Evolutionary conservation across 768 basidiomycete genomes (phyloP), one percentile per base, ranked within the genome.

Genomic region (Naganishia vishniacii): DNA sequence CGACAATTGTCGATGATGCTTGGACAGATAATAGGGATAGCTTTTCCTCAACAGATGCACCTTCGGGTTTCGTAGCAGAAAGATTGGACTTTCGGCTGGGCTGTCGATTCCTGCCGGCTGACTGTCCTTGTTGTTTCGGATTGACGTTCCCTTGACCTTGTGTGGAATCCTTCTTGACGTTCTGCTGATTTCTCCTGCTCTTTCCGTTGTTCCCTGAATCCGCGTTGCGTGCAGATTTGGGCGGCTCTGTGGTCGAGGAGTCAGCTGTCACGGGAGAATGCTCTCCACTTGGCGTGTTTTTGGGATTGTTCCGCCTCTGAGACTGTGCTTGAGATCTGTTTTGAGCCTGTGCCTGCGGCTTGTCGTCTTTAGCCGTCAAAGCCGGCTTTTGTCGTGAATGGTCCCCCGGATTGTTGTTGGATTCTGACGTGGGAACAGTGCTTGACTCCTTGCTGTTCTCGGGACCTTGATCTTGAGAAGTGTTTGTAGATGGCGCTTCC

Each of bases 271-370:
- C 59, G 15, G 42, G 9, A 26, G 23, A 45, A 25, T 60, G 40
- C 20, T 42, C 32, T 25, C n/a, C 18, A 42, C 26, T 45, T 18
- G 28, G n/a, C 16, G 16, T 48, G 32, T 31, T 32, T 16, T 62
- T 62, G 61, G 32, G n/a, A 31, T 47, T 48, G 34, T 62, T 62
- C 8, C 48, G 61, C 34, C 42, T 60, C 18, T 48, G 46, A 40
- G 61, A 40, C 61, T 62, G 61, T 5, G 32, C 16, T 34, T 58
- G 49, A 31, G 29, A 28, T 51, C 20, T 51, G 16, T 18, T 18
- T 31, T 51, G 13, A 32, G 29, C 37, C 20, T 56, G 34, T 40
- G 20, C 25, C 26, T 37, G 32, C 12, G 53, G 4, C 20, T 56
- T 31, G 18, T 56, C 53, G 26, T 11, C 37, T n/a, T 8, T 44